phyloP scores from a whole-genome alignment of 768 basidiomycete genomes.

The Auriscalpium orientale region DNA sequence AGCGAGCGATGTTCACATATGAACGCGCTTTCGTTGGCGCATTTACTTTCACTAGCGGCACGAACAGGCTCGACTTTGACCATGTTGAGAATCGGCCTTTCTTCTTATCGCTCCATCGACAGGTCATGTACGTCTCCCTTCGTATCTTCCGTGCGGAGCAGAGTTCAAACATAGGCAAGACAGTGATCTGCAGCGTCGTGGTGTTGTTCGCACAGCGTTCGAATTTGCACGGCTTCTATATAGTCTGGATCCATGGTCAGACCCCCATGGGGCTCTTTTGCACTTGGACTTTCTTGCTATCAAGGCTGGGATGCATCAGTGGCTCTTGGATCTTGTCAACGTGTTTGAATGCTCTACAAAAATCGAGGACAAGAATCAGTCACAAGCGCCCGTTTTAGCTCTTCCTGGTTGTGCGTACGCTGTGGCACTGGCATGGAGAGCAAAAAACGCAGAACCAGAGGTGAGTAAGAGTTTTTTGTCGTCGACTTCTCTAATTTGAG shows the following conservation, averaged over 20 bases:
- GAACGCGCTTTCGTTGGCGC: slow-evolving; percentile 84
- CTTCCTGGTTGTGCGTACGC: slow-evolving; percentile 78
- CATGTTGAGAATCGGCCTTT: slow-evolving; percentile 88
- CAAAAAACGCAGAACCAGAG: slow-evolving; percentile 16
- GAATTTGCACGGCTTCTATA: slow-evolving; percentile 86
- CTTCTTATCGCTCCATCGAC: slow-evolving; percentile 81
- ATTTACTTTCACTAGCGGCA: slow-evolving; percentile 78
- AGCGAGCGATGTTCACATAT: slow-evolving; percentile 89
- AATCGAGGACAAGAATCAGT: slow-evolving; percentile 29
- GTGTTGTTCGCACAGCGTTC: slow-evolving; percentile 83
- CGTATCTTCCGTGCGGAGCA: not conserved
- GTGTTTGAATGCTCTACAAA: slow-evolving; percentile 26
- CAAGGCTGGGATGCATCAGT: slow-evolving; percentile 71
- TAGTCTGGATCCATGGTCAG: slow-evolving; percentile 77
- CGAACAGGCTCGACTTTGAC: slow-evolving; percentile 83
- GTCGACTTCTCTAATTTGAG: slow-evolving; percentile 16
- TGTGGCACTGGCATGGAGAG: slow-evolving; percentile 57
- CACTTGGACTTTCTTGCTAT: slow-evolving; percentile 82
- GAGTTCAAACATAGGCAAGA: not conserved
- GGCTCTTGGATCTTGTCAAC: slow-evolving; percentile 69
- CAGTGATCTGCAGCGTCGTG: slow-evolving; percentile 83
- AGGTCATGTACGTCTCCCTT: slow-evolving; percentile 55
- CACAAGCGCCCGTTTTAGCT: slow-evolving; percentile 24
- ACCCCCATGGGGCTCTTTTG: slow-evolving; percentile 80
- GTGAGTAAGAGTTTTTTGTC: not conserved